These are phyloP conservation scores for Scytalidium sp. DNA, from an alignment of 2,329 filamentous ascomycete species.

Conservation along the genomic window DNA sequence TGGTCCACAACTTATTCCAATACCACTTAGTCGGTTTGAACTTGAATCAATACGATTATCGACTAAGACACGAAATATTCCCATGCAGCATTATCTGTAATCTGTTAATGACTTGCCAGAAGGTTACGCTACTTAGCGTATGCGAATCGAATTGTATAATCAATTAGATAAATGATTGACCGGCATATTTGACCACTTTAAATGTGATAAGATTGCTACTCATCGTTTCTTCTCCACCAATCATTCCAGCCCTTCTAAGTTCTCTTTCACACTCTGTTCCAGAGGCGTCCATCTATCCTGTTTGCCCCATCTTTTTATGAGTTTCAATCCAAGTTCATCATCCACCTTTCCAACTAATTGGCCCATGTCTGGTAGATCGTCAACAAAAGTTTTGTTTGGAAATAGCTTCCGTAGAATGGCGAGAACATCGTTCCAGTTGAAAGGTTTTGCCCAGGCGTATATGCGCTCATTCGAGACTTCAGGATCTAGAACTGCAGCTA, in stretches of 20 bases:
- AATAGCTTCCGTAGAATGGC: slow-evolving; percentile 17
- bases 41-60: no score
- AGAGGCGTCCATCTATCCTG: slow-evolving; percentile 17
- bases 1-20: no score
- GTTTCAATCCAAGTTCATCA: slow-evolving; percentile 6
- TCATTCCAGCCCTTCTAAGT: background rate
- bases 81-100: no score
- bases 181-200: no score
- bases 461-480: slow-evolving; percentile 19
- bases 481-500: slow-evolving; percentile 23
- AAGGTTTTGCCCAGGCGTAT: slow-evolving; percentile 16
- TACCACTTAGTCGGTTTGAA: no score
- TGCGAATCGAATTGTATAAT: no score
- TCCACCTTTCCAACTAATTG: slow-evolving; percentile 10
- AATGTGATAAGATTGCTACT: no score
- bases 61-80: no score
- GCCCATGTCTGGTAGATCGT: slow-evolving; percentile 10
- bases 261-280: background rate
- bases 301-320: slow-evolving; percentile 15
- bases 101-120: no score
- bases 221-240: no score
- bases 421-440: slow-evolving; percentile 22
- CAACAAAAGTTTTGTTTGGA: slow-evolving; percentile 17
- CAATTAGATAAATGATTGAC: no score
- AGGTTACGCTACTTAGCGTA: no score